phyloP scores from a whole-genome alignment of 108 stramenopile genomes.

The Conticribra guillardii region DNA sequence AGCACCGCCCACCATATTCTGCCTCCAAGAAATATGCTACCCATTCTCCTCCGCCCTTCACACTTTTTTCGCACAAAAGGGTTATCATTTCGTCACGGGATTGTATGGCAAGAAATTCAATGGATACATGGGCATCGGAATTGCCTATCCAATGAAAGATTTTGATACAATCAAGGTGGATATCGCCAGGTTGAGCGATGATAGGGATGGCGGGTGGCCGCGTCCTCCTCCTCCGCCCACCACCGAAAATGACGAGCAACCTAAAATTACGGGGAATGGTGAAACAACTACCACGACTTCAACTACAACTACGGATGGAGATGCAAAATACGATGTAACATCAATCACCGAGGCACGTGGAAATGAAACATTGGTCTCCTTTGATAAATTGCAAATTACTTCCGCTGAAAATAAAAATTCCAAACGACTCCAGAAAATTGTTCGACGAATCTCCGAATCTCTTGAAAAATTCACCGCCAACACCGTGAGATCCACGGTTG shows the following conservation, averaged over 20 bases:
- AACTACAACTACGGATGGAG: no score
- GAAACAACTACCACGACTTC: no score
- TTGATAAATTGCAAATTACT: constrained; percentile 16
- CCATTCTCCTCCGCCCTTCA: constrained; percentile 83
- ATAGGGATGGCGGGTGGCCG: constrained; percentile 75
- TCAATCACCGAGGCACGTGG: no score
- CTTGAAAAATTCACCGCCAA: constrained; percentile 11
- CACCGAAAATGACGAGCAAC: no score
- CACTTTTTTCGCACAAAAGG: constrained; percentile 79
- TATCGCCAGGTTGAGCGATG: constrained; percentile 73
- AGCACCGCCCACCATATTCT: constrained; percentile 60
- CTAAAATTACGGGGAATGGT: no score
- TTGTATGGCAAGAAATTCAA: constrained; percentile 92
- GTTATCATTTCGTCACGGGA: constrained; percentile 89
- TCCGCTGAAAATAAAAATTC: constrained; percentile 5
- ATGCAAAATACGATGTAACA: no score
- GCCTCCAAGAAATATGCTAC: constrained; percentile 87
- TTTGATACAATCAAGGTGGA: constrained; percentile 74
- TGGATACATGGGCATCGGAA: constrained; percentile 84
- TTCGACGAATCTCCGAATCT: constrained; percentile 11
- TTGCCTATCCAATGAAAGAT: constrained; percentile 72
- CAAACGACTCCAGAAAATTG: neutral
- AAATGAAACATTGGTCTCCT: no score
- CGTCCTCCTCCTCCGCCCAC: constrained; percentile 9
- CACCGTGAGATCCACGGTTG: constrained; percentile 18